A percentile compares a stretch with the other conserved stretches of the same genome.
phyloP scores from a whole-genome alignment of 768 basidiomycete species.

The Boletus eberwhitei region DNA sequence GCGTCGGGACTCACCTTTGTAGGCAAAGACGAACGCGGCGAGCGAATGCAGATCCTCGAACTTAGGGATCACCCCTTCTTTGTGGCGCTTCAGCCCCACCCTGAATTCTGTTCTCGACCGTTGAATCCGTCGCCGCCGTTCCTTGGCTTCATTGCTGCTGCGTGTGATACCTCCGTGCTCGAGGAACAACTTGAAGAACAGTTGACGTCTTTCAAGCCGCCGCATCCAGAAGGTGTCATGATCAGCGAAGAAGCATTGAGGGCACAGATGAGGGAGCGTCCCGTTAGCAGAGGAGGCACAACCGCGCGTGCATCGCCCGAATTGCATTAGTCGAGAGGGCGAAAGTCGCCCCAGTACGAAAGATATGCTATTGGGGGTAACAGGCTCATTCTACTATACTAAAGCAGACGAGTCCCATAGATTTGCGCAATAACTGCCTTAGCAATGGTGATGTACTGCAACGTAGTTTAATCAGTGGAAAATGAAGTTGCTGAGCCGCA shows the following conservation, averaged over 20 bases:
- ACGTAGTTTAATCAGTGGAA: neutral
- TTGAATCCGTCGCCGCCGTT: constrained; percentile 97
- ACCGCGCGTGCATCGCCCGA: constrained; percentile 23
- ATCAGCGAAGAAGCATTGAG: constrained; percentile 60
- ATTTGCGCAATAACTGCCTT: neutral
- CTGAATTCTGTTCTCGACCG: constrained; percentile 97
- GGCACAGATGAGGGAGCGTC: constrained; percentile 31
- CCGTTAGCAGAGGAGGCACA: constrained; percentile 22
- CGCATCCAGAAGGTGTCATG: constrained; percentile 76
- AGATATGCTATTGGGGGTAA: neutral
- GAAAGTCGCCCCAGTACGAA: neutral
- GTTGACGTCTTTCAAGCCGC: constrained; percentile 57
- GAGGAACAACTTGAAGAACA: constrained; percentile 74
- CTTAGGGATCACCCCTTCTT: constrained; percentile 91
- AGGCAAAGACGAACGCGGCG: constrained; percentile 93
- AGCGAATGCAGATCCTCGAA: constrained; percentile 97
- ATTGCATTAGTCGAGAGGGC: constrained; percentile 11
- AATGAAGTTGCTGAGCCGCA: neutral
- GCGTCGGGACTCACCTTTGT: constrained; percentile 71
- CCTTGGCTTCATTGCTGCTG: constrained; percentile 91
- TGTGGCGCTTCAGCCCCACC: constrained; percentile 92
- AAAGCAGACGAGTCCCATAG: neutral
- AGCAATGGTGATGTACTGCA: neutral
- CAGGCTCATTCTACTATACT: neutral
- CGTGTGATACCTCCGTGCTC: constrained; percentile 53